Evolutionary conservation across 2,329 filamentous ascomycete genomes (phyloP), one percentile per base, ranked within the genome.

Genomic region (Aspergillus sp.): DNA sequence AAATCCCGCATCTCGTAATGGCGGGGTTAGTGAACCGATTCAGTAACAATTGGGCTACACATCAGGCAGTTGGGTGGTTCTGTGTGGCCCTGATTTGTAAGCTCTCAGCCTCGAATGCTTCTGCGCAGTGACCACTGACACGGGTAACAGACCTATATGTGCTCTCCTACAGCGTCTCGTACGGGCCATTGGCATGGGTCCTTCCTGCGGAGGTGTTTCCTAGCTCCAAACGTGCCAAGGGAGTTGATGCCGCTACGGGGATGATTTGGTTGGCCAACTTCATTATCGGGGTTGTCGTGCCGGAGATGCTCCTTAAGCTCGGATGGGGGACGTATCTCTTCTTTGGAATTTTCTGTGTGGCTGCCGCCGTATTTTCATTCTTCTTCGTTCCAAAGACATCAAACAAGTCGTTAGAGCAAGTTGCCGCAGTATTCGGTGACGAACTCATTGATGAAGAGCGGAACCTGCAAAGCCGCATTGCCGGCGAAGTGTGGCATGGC

Each of bases 261-360:
- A 72, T 70, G 45, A 72, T 72, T 41, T 79, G 77, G 77, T 57
- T 79, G 19, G 72, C 71, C 54, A 77, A 79, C 59, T 79, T 79
- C 55, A 72, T 73, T 30, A 73, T 79, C 28, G 85, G 88, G 23
- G 81, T 89, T 69, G 81, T 88, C 8, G 87, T 85, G 0, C 87
- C 87, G 0, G 80, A 85, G 2, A 81, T 89, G 63, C 81, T 89
- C 15, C 75, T 82, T 55, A 82, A 82, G 55, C 85, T 76, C 0
- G 78, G 77, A 0, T 80, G 72, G 63, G 79, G 79, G 10, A 69
- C 72, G 4, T 87, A 85, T 67, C 74, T 85, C 51, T 87, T 87
- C 75, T 87, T 87, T 60, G 82, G 79, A 0, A 70, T 76, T 1
- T 84, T 84, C 58, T 82, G 79, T 54, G 67, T 81, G 8, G 65